Evolutionary conservation across 352 stramenopile species (phyloP).

Genomic region (Pythium insidiosum): DNA sequence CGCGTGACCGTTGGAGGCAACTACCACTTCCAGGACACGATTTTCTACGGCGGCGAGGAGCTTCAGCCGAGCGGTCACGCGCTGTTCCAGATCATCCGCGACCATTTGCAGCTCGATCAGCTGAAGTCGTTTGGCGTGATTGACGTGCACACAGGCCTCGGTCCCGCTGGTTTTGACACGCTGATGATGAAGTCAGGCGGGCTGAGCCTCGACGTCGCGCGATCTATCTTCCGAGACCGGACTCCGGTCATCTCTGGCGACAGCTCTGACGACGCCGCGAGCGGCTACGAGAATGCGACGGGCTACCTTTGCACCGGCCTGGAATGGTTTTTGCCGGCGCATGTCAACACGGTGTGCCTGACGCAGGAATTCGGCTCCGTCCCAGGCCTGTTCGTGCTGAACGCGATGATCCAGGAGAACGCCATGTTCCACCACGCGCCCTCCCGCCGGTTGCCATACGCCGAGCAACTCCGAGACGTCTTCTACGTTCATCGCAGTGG

Average conservation of each 20-base stretch:
- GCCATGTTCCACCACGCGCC: conserved; percentile 36
- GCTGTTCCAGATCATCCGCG: conserved; percentile 51
- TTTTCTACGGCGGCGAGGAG: conserved; percentile 83
- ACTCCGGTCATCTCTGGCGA: no score
- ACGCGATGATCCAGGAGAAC: conserved; percentile 58
- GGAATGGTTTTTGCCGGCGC: conserved; percentile 26
- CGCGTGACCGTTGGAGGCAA: conserved; percentile 81
- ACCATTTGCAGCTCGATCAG: conserved; percentile 32
- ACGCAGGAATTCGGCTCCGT: conserved; percentile 70
- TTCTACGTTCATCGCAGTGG: conserved; percentile 71
- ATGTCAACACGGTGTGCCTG: conserved; percentile 22
- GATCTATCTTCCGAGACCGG: no score
- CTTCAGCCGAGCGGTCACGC: conserved; percentile 59
- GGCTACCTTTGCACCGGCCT: conserved; percentile 38
- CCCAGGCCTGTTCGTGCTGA: conserved; percentile 42
- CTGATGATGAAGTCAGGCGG: conserved; percentile 29
- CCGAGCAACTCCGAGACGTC: conserved; percentile 53
- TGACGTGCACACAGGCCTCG: conserved; percentile 92
- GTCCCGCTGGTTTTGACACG: conserved; percentile 37
- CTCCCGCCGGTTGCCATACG: conserved; percentile 37
- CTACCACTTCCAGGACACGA: conserved; percentile 65
- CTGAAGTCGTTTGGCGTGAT: conserved; percentile 63
- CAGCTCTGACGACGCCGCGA: neutral
- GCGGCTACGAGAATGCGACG: conserved; percentile 18
- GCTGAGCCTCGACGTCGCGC: no score